Conservation (phyloP, 179 eudicot genomes). For the Beta macrorhiza region DNA sequence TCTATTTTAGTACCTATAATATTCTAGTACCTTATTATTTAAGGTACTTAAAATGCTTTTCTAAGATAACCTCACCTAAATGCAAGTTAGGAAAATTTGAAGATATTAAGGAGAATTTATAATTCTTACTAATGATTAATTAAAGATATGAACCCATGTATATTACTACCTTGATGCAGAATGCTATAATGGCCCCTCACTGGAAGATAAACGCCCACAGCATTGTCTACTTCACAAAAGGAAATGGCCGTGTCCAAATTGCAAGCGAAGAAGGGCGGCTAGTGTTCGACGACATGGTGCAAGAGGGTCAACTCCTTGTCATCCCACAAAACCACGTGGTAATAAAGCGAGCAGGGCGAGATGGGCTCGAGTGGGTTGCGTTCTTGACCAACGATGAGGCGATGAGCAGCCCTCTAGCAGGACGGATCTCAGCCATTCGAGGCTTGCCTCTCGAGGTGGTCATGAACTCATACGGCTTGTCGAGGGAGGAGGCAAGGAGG, state of each 20-base stretch:
- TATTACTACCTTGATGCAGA: constrained; percentile 28
- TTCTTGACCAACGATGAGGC: constrained; percentile 59
- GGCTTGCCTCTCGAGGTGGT: constrained; percentile 54
- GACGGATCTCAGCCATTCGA: constrained; percentile 49
- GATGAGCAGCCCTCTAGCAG: constrained; percentile 41
- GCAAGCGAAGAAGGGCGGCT: constrained; percentile 38
- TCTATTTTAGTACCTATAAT: too few relatives aligned
- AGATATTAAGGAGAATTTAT: too few relatives aligned
- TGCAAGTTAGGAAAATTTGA: too few relatives aligned
- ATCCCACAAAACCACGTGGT: constrained; percentile 65
- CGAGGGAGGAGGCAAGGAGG: constrained; percentile 46
- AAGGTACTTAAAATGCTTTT: too few relatives aligned
- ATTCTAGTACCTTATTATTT: too few relatives aligned
- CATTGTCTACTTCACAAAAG: constrained; percentile 43
- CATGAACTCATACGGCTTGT: constrained; percentile 43
- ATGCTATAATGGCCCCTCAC: constrained; percentile 56
- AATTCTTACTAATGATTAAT: too few relatives aligned
- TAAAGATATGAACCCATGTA: too few relatives aligned
- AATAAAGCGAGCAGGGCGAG: constrained; percentile 44
- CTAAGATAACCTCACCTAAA: too few relatives aligned
- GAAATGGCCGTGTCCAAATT: constrained; percentile 52
- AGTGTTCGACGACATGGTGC: constrained; percentile 48
- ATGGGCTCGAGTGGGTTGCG: constrained; percentile 62
- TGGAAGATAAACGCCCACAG: constrained; percentile 68
- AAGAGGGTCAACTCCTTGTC: constrained; percentile 56